phyloP scores from a whole-genome alignment of 2,329 filamentous ascomycete genomes.

The Aspergillus terreus region DNA sequence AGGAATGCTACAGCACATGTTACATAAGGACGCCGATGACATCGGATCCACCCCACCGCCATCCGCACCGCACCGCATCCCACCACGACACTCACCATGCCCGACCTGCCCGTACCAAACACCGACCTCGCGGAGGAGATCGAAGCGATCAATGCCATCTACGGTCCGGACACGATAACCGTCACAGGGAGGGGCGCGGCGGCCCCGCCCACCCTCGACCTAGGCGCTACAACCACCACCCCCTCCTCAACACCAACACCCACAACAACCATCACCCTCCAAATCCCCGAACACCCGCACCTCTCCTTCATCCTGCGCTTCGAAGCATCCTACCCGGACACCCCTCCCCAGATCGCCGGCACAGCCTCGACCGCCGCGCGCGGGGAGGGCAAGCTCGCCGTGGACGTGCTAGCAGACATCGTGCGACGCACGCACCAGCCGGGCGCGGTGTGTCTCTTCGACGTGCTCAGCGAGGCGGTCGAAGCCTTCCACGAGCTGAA shows the following conservation, averaged over 20 bases:
- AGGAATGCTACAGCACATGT: no score
- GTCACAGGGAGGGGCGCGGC: conserved; percentile 19
- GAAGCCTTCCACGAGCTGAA: conserved; percentile 55
- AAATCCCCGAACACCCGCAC: conserved; percentile 58
- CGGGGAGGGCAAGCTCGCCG: conserved; percentile 68
- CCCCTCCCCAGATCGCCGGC: conserved; percentile 68
- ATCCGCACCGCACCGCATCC: neutral
- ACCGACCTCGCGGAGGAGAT: conserved; percentile 45
- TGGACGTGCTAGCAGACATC: conserved; percentile 65
- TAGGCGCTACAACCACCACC: conserved; percentile 17
- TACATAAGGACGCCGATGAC: neutral
- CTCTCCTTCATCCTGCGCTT: conserved; percentile 59
- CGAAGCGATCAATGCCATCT: conserved; percentile 53
- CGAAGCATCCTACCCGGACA: conserved; percentile 68
- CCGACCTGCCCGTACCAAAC: conserved; percentile 25
- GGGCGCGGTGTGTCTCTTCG: conserved; percentile 82
- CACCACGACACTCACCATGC: conserved; percentile 12
- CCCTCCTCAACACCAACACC: conserved; percentile 21
- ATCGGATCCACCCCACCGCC: neutral
- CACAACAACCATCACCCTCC: conserved; percentile 55
- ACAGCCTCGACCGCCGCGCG: conserved; percentile 72
- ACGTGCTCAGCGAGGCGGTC: conserved; percentile 69
- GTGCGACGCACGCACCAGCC: conserved; percentile 65
- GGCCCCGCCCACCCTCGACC: conserved; percentile 8
- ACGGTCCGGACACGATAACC: conserved; percentile 61